A percentile compares a stretch with the other conserved stretches of the same genome.
Conservation (phyloP, 768 basidiomycete species). For the Coprinellus micaceus region DNA sequence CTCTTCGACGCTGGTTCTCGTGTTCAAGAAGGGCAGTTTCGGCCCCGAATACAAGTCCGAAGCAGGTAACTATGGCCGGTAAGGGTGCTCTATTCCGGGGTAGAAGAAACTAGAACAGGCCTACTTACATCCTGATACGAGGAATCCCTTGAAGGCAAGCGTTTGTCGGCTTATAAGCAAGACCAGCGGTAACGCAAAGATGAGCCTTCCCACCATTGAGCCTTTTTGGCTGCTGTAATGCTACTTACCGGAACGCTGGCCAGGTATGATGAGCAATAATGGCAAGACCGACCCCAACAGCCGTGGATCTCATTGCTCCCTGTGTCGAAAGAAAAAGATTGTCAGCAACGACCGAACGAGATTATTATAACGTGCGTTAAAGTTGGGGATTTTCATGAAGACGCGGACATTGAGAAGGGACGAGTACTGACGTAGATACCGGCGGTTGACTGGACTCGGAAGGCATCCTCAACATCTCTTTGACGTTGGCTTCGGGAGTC, state of each 20-base stretch:
- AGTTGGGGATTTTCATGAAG: slow-evolving; percentile 1
- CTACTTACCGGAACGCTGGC: slow-evolving; percentile 63
- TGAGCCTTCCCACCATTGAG: neutral
- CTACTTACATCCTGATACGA: slow-evolving; percentile 66
- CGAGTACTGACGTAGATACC: slow-evolving; percentile 47
- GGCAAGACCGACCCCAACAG: slow-evolving; percentile 56
- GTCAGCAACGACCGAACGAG: slow-evolving; percentile 7
- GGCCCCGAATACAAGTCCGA: slow-evolving; percentile 72
- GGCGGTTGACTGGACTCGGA: slow-evolving; percentile 55
- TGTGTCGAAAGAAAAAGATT: slow-evolving; percentile 23
- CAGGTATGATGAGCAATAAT: slow-evolving; percentile 66
- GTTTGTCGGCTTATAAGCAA: slow-evolving; percentile 60
- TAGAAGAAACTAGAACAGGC: slow-evolving; percentile 10
- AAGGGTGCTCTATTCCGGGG: neutral
- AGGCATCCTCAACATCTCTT: slow-evolving; percentile 56
- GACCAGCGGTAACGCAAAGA: neutral
- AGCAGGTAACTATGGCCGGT: slow-evolving; percentile 41
- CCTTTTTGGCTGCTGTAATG: neutral
- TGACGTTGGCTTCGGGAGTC: slow-evolving; percentile 41
- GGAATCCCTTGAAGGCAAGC: slow-evolving; percentile 74
- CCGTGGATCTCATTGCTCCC: slow-evolving; percentile 52
- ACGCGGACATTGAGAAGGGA: neutral
- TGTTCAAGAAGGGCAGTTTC: slow-evolving; percentile 72
- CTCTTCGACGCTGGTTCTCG: slow-evolving; percentile 59
- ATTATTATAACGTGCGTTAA: slow-evolving; percentile 10